These are phyloP conservation scores for Cercospora citrullina DNA, from an alignment of 2,329 filamentous ascomycete genomes.

Conservation along the genomic window DNA sequence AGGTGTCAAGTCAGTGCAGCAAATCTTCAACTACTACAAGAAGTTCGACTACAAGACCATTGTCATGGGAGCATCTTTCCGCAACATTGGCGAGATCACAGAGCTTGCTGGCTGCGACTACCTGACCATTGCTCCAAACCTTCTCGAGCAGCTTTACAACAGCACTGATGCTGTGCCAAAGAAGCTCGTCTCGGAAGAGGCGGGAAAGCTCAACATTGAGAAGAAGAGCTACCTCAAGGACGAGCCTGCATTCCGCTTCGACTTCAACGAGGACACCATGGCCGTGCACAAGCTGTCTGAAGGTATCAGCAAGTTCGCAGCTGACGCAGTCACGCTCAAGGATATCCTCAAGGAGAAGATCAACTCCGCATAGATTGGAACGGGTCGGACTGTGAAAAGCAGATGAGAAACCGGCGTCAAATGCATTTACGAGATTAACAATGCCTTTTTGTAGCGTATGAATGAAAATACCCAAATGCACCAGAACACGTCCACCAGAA, in stretches of 20 bases:
- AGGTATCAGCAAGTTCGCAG: conserved; percentile 99
- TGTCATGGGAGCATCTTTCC: conserved; percentile 99
- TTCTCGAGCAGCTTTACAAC: conserved; percentile 92
- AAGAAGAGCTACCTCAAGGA: conserved; percentile 90
- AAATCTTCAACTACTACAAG: conserved; percentile 99
- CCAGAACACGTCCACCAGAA: background rate
- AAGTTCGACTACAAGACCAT: conserved; percentile 99
- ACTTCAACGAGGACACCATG: conserved; percentile 99
- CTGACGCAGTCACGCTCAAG: conserved; percentile 93
- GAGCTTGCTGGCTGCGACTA: conserved; percentile 98
- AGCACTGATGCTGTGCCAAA: conserved; percentile 77
- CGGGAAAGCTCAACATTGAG: conserved; percentile 69
- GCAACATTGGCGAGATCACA: conserved; percentile 93
- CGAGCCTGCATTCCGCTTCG: conserved; percentile 92
- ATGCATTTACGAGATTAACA: conserved; percentile 7
- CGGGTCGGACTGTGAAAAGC: background rate
- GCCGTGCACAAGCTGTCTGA: conserved; percentile 98
- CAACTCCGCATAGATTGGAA: conserved; percentile 22
- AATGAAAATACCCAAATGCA: conserved; percentile 14
- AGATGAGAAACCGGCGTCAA: background rate
- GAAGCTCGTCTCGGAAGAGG: conserved; percentile 79
- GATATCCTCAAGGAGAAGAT: conserved; percentile 88
- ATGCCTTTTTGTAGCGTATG: conserved; percentile 9
- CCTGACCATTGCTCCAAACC: conserved; percentile 93
- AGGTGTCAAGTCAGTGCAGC: conserved; percentile 88